These are phyloP conservation scores for Cladorrhinum sp. DNA, from an alignment of 2,329 filamentous ascomycete species.

Conservation along the genomic window DNA sequence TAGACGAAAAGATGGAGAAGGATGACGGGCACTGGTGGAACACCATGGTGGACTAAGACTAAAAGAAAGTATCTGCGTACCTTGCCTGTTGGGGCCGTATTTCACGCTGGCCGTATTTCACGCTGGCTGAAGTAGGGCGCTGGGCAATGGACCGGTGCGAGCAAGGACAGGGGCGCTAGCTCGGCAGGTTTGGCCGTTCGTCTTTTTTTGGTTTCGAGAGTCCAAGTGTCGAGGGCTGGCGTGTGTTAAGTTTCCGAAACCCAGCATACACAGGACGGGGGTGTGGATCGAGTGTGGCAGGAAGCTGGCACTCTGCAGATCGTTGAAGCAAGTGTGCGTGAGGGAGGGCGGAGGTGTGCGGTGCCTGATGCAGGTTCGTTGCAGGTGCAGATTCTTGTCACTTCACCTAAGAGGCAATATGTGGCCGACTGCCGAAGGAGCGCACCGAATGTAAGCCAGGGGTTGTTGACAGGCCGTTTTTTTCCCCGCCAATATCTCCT, in stretches of 20 bases:
- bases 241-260: conserved; percentile 35
- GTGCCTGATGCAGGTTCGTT: conserved; percentile 25
- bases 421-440: conserved; percentile 23
- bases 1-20: conserved; percentile 13
- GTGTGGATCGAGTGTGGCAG: conserved; percentile 8
- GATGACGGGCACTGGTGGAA: conserved; percentile 8
- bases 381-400: conserved; percentile 21
- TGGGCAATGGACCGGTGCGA: conserved; percentile 15
- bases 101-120: too few species aligned
- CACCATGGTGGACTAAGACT: conserved; percentile 8
- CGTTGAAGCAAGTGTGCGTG: conserved; percentile 15
- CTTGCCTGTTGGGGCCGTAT: conserved; percentile 11
- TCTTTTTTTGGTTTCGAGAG: conserved; percentile 31
- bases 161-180: conserved; percentile 26
- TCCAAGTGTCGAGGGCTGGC: conserved; percentile 31
- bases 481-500: conserved; percentile 1
- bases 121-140: conserved; percentile 9
- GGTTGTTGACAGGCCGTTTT: conserved; percentile 4
- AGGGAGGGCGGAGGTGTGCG: conserved; percentile 13
- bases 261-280: conserved; percentile 21
- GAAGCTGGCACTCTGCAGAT: conserved; percentile 21
- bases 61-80: conserved; percentile 22
- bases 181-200: conserved; percentile 28
- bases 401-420: conserved; percentile 19
- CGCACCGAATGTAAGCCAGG: conserved; percentile 7